Conservation (phyloP, 2,329 filamentous ascomycete species). For the Aspergillus persii region DNA sequence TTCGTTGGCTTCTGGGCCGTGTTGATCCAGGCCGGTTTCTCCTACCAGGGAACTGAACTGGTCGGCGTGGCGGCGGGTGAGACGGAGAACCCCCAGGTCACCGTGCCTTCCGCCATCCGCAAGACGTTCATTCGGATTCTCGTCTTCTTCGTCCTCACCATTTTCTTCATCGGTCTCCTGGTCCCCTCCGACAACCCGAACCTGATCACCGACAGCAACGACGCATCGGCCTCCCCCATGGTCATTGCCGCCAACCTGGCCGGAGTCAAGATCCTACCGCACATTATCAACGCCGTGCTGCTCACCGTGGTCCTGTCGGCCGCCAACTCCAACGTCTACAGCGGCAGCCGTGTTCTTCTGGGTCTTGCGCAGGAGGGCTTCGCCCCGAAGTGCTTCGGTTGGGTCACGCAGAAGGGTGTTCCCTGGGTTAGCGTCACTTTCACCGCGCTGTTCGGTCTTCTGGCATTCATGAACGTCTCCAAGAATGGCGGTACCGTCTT, state of each 20-base stretch:
- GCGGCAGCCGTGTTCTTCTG: constrained; percentile 64
- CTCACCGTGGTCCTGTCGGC: constrained; percentile 40
- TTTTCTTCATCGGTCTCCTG: constrained; percentile 67
- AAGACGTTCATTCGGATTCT: constrained; percentile 74
- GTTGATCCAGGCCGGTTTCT: constrained; percentile 42
- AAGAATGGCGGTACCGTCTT: constrained; percentile 62
- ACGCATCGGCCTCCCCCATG: constrained; percentile 33
- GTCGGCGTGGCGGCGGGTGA: constrained; percentile 75
- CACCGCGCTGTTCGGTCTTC: constrained; percentile 54
- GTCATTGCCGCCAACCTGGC: constrained; percentile 42
- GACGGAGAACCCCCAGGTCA: constrained; percentile 67
- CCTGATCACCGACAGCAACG: constrained; percentile 40
- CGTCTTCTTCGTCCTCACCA: constrained; percentile 47
- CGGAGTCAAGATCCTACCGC: constrained; percentile 32
- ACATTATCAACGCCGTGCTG: constrained; percentile 38
- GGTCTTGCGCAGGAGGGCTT: constrained; percentile 54
- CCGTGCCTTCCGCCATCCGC: constrained; percentile 67
- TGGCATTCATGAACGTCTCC: constrained; percentile 68
- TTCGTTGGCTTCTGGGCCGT: constrained; percentile 61
- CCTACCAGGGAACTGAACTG: constrained; percentile 62
- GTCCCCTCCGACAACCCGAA: constrained; percentile 60
- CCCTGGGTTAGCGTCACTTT: constrained; percentile 43
- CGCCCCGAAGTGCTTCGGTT: constrained; percentile 41
- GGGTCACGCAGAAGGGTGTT: constrained; percentile 39
- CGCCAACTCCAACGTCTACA: constrained; percentile 40